These are phyloP conservation scores for Sherardia arvensis DNA, from an alignment of 257 asterid genomes.

Conservation along the genomic window DNA sequence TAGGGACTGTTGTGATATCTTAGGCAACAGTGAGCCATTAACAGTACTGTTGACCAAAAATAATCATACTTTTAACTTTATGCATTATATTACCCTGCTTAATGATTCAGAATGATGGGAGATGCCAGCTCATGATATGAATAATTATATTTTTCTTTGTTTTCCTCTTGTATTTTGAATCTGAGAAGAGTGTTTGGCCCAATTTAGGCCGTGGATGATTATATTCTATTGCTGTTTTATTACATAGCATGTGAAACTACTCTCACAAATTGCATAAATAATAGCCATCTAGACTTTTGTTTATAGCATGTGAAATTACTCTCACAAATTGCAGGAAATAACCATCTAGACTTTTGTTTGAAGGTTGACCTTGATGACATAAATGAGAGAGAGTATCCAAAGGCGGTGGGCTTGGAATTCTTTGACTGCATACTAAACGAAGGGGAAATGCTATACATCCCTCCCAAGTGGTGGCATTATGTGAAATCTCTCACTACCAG, in stretches of 20 bases:
- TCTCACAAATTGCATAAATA: neutral
- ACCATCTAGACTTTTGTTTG: conserved; percentile 10
- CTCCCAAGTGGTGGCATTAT: conserved; percentile 99
- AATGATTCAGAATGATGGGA: neutral
- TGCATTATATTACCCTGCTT: neutral
- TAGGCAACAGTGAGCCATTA: neutral
- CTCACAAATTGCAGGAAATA: neutral
- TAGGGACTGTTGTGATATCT: neutral
- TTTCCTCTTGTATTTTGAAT: neutral
- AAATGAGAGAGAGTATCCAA: conserved; percentile 60
- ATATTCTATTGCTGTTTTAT: neutral
- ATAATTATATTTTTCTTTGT: neutral
- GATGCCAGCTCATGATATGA: neutral
- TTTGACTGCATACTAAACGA: conserved; percentile 88
- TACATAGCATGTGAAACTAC: neutral
- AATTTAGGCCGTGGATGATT: neutral
- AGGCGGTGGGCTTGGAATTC: conserved; percentile 51
- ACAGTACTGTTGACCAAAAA: neutral
- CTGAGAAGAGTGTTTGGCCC: neutral
- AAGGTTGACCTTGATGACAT: conserved; percentile 90
- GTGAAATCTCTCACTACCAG: conserved; percentile 85
- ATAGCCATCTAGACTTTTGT: neutral
- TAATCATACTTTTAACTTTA: neutral
- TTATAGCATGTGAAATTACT: no score
- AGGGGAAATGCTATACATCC: conserved; percentile 97